A percentile compares a stretch with the other conserved stretches of the same genome.
These are phyloP conservation scores for Penicillium glabrum DNA, from an alignment of 2,329 filamentous ascomycete genomes.

Conservation along the genomic window DNA sequence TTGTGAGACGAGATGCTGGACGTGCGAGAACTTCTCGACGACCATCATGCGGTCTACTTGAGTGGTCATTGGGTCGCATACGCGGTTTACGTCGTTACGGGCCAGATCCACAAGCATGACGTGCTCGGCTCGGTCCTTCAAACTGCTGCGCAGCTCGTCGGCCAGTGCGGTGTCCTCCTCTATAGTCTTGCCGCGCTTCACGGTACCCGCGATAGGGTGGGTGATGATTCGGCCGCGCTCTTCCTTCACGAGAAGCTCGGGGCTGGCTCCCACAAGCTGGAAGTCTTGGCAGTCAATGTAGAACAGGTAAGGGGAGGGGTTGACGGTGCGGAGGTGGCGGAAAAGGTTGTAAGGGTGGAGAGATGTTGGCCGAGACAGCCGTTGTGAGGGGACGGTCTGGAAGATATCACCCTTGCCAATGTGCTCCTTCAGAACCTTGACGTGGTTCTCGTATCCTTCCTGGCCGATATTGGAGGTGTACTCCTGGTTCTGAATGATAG, in stretches of 20 bases:
- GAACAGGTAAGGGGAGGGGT: constrained; percentile 96
- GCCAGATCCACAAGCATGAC: constrained; percentile 98
- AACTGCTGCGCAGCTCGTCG: constrained; percentile 69
- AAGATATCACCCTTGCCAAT: constrained; percentile 93
- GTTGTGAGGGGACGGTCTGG: constrained; percentile 92
- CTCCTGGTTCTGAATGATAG: constrained; percentile 70
- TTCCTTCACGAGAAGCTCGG: constrained; percentile 90
- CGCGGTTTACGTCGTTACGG: constrained; percentile 93
- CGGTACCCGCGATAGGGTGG: constrained; percentile 94
- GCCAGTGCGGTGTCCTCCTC: constrained; percentile 82
- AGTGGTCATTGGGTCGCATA: constrained; percentile 86
- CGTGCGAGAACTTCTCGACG: constrained; percentile 91
- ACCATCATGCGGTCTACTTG: constrained; percentile 93
- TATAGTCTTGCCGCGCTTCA: constrained; percentile 76
- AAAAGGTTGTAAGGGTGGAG: constrained; percentile 99
- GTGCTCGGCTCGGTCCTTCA: constrained; percentile 93
- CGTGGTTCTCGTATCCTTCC: constrained; percentile 86
- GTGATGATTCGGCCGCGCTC: constrained; percentile 87
- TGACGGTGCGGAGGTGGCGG: constrained; percentile 91
- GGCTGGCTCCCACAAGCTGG: constrained; percentile 91
- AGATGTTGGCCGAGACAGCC: constrained; percentile 82
- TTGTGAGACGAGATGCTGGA: constrained; percentile 95
- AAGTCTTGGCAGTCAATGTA: constrained; percentile 91
- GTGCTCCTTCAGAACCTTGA: constrained; percentile 81
- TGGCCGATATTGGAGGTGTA: constrained; percentile 92